phyloP scores from a whole-genome alignment of 2,329 filamentous ascomycete genomes.

The Colletotrichum euphorbiae region DNA sequence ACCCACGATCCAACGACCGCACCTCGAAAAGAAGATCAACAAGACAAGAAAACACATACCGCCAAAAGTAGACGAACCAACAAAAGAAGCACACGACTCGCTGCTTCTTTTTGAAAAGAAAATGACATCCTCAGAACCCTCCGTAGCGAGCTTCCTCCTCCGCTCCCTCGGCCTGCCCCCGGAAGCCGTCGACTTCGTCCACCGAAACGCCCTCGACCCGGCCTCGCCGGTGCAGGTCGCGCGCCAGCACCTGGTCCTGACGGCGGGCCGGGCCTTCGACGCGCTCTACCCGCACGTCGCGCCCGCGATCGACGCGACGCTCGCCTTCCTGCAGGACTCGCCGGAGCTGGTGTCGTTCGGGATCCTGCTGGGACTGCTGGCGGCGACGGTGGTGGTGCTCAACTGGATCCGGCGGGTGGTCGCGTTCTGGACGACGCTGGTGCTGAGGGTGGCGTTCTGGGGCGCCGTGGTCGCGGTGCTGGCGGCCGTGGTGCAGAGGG shows the following conservation, averaged over 20 bases:
- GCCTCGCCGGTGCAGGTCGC: conserved; percentile 58
- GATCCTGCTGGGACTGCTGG: conserved; percentile 65
- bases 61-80: background rate
- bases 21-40: background rate
- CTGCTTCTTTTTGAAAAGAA: no score
- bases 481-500: conserved; percentile 72
- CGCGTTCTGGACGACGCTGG: conserved; percentile 80
- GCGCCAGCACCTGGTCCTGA: conserved; percentile 49
- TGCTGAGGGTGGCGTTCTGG: conserved; percentile 74
- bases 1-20: background rate
- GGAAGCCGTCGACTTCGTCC: conserved; percentile 56
- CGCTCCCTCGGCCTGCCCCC: conserved; percentile 56
- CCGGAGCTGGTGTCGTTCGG: conserved; percentile 58
- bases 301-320: conserved; percentile 55
- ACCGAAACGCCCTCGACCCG: conserved; percentile 61
- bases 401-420: conserved; percentile 78
- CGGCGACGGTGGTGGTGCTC: conserved; percentile 74
- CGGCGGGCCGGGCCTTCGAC: conserved; percentile 46
- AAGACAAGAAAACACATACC: background rate
- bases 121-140: conserved; percentile 46
- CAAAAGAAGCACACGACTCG: background rate
- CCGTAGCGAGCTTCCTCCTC: conserved; percentile 50
- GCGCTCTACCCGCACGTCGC: conserved; percentile 55
- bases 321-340: conserved; percentile 50
- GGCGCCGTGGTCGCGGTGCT: conserved; percentile 64